Base-by-base conservation (phyloP, 164 flowering plant species). In the Echeveria elegans region DNA sequence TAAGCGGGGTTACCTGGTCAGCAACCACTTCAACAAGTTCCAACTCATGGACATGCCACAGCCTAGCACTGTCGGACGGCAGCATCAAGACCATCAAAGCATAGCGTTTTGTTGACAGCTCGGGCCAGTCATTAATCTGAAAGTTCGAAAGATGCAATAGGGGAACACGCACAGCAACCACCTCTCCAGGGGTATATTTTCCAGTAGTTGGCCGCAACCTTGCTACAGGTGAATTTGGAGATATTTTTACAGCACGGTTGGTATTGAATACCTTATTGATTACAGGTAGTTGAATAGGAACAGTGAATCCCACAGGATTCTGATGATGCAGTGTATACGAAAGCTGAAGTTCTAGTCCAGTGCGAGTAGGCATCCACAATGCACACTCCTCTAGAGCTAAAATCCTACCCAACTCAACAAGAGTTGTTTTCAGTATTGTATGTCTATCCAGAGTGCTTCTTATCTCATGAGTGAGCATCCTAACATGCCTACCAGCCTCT, bases 11-110 rank as follows among this genome's bases (percentile, higher is more conserved):
- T 37, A 86, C 96, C 94, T 90, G 96, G 73, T 90, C 96, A 48
- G 93, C 94, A 58, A 90, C 96, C 29, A 88, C 96, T 82, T 88
- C 94, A 53, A 90, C 94, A 69, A 90, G 96, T 71, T 90, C 96
- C 77, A 86, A 72, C 75, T 90, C 94, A 75, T 90, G 91, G 28
- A 77, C 88, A 78, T 79, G 96, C 96, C 96, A 89, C 65, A 82
- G 84, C 69, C 93, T 81, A 28, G 89, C 91, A 77, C 94, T 86
- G 65, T 82, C 85, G 9, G 91, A 86, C 24, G 96, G 96, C 63
- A 90, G 94, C 89, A 90, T 86, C 77, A 90, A 77, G 43, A 88
- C 92, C 96, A 90, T 90, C 80, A 90, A 70, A 50, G 96, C 94
- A 78, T 85, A 90, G 24, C 85, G 80, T 66, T 80, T 86, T 23